Evolutionary conservation across 306 rosid genomes (phyloP).

Genomic region (Alnus rubra): DNA sequence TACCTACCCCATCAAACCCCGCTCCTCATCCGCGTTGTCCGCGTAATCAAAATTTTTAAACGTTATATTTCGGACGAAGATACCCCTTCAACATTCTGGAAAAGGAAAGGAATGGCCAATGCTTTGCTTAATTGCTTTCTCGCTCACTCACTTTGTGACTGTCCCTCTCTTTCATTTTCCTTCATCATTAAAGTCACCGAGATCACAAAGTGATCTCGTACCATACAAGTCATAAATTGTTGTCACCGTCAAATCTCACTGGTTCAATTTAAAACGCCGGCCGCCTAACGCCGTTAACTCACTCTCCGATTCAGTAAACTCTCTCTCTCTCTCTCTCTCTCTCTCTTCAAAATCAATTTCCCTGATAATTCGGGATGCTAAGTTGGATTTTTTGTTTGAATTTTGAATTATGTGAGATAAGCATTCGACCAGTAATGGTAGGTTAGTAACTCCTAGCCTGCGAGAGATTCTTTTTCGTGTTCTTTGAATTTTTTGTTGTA

Average conservation of each 20-base stretch:
- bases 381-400: constrained; percentile 27
- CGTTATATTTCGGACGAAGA: constrained; percentile 2
- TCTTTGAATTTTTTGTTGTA: not conserved
- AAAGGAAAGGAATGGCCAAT: not conserved
- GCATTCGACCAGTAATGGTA: constrained; percentile 33
- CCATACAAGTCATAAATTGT: not conserved
- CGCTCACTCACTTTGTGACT: not conserved
- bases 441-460: constrained; percentile 29
- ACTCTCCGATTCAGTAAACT: not conserved
- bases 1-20: constrained; percentile 13
- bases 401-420: constrained; percentile 26
- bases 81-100: constrained; percentile 12
- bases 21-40: constrained; percentile 35
- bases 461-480: constrained; percentile 1
- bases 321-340: not conserved
- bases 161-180: not conserved
- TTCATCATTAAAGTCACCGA: not conserved
- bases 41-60: constrained; percentile 23
- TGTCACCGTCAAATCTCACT: constrained; percentile 10
- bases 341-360: not conserved
- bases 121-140: not conserved
- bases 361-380: constrained; percentile 23
- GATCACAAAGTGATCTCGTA: too few species aligned
- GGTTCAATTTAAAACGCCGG: constrained; percentile 27
- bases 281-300: not conserved